Percentiles rank a stretch among this genome's conserved stretches.
These are phyloP conservation scores for Colletotrichum euphorbiae DNA, from an alignment of 2,329 filamentous ascomycete species.

Conservation along the genomic window DNA sequence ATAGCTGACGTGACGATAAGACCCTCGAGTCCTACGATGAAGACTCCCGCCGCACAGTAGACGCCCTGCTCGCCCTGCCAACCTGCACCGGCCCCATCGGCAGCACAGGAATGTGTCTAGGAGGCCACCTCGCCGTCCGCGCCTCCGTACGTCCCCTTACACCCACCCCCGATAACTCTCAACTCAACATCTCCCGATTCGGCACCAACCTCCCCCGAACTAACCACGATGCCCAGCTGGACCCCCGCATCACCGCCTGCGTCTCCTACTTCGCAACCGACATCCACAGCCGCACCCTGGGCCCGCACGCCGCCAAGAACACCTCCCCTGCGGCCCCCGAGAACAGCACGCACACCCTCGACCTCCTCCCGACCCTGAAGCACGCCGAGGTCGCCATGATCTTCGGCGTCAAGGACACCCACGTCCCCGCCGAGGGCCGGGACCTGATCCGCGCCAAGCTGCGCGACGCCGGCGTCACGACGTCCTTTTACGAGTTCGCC, in stretches of 20 bases:
- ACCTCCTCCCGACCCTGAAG: slow-evolving; percentile 73
- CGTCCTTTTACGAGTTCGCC: slow-evolving; percentile 90
- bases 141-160: slow-evolving; percentile 58
- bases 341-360: slow-evolving; percentile 63
- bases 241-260: slow-evolving; percentile 79
- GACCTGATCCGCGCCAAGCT: slow-evolving; percentile 87
- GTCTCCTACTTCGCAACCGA: slow-evolving; percentile 95
- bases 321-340: slow-evolving; percentile 52
- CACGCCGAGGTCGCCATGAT: slow-evolving; percentile 88
- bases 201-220: neutral
- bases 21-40: slow-evolving; percentile 88
- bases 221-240: slow-evolving; percentile 58
- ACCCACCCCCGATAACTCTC: neutral
- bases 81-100: slow-evolving; percentile 86
- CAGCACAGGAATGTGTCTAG: slow-evolving; percentile 90
- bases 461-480: slow-evolving; percentile 78
- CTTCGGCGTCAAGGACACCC: slow-evolving; percentile 90
- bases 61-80: slow-evolving; percentile 75
- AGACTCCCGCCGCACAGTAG: slow-evolving; percentile 75
- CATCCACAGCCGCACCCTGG: slow-evolving; percentile 83
- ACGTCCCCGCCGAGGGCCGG: slow-evolving; percentile 84
- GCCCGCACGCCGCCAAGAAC: slow-evolving; percentile 65
- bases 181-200: neutral
- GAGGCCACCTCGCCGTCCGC: slow-evolving; percentile 82
- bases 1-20: slow-evolving; percentile 43